Evolutionary conservation across 148 eudicot species (phyloP), one percentile per base, ranked within the genome.

Genomic region (Camellia japonica): DNA sequence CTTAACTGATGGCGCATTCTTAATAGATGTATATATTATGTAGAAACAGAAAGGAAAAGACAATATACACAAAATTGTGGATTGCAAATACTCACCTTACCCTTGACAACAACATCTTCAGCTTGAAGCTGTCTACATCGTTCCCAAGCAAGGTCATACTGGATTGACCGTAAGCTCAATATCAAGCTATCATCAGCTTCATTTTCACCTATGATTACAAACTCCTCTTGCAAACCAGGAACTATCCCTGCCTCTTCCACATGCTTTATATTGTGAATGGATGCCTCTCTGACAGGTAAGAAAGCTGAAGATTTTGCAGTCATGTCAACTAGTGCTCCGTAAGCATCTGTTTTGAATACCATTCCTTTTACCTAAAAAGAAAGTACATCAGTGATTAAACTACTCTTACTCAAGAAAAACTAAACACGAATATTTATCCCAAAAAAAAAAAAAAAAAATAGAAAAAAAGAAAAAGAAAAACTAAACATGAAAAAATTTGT

Each of bases 131-230:
- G 99, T 78, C 99, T 89, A 73, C 99, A 95, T 41, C 99, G 84
- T 82, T 95, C 99, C 99, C 99, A 95, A 8, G 99, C 99, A 78
- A 95, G 92, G 71, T 88, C 92, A 81, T 89, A 88, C 87, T 95
- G 99, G 73, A 88, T 88, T 15, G 86, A 55, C 18, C 89, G 83
- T 73, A 92, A 78, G 86, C 99, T 95, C 86, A 95, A 84, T 78
- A 92, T 86, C 81, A 95, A 88, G 82, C 96, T 92, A 73, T 93
- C 97, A 81, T 93, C 99, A 3, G 86, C 87, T 78, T 92, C 90
- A 80, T 91, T 90, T 83, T 90, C 93, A 77, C 94, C 97, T 79
- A 93, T 87, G 52, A 95, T 87, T 16, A 90, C 89, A 79, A 95
- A 95, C 73, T 95, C 97, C 51, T 89, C 92, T 42, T 84, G 81